Conservation (phyloP, 2,329 filamentous ascomycete genomes). For the Sclerotinia nivalis region DNA sequence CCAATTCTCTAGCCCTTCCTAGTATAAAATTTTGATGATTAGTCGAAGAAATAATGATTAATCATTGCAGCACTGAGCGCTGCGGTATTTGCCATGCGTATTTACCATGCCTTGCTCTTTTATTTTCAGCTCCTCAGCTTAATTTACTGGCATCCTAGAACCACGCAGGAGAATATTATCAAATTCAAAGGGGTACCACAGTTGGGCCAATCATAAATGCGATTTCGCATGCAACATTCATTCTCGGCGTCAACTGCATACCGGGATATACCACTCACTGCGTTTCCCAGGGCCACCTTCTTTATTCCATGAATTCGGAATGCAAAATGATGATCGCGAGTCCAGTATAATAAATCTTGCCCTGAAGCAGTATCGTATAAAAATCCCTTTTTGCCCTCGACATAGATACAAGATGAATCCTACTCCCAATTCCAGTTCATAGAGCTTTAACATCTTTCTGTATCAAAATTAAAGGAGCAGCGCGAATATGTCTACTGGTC, state of each 20-base stretch:
- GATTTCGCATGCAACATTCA: neutral
- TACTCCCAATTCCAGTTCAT: neutral
- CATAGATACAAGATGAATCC: neutral
- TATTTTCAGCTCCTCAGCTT: neutral
- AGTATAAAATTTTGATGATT: no score
- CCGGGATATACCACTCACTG: no score
- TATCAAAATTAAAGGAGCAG: neutral
- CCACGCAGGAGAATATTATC: neutral
- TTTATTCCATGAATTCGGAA: neutral
- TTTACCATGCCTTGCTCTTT: neutral
- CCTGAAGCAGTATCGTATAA: no score
- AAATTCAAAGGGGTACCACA: no score
- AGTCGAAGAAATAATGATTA: no score
- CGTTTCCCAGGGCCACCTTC: no score
- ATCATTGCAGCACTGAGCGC: no score
- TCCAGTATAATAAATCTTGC: no score
- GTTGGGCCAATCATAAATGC: neutral
- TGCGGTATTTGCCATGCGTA: neutral
- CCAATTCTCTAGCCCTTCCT: no score
- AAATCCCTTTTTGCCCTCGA: neutral
- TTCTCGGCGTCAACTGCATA: no score
- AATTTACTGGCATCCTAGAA: neutral
- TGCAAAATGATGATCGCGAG: neutral
- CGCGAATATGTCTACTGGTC: constrained; percentile 2
- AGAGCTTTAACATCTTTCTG: neutral